A percentile compares a stretch with the other conserved stretches of the same genome.
phyloP scores from a whole-genome alignment of 1,284 basidiomycete genomes.

The Ceratobasidium sp. region DNA sequence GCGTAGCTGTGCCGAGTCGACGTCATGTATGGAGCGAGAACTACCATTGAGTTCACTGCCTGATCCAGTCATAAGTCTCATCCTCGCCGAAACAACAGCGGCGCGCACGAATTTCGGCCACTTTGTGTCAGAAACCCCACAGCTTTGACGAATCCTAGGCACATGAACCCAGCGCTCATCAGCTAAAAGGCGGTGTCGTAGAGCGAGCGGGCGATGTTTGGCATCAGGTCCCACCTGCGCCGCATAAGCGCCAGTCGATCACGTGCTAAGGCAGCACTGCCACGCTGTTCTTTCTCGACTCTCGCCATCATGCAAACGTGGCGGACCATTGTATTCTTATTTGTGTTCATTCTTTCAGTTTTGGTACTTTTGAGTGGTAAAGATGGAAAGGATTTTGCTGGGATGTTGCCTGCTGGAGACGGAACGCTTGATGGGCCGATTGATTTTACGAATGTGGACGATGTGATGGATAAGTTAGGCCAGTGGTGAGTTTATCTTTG shows the following conservation, averaged over 20 bases:
- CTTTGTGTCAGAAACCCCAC: too few species aligned
- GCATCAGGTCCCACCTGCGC: too few species aligned
- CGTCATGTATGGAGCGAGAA: neutral
- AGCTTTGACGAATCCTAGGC: too few species aligned
- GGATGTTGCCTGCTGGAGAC: conserved; percentile 28
- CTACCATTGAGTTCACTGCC: neutral
- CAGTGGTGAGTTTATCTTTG: conserved; percentile 20
- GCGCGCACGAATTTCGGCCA: too few species aligned
- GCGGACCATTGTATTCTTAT: neutral
- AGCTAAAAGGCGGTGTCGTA: too few species aligned
- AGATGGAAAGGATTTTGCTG: conserved; percentile 10
- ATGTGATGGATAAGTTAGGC: conserved; percentile 42
- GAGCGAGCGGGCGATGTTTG: too few species aligned
- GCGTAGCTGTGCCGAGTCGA: neutral
- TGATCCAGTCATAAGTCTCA: neutral
- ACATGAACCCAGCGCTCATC: too few species aligned
- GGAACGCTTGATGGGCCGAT: conserved; percentile 33
- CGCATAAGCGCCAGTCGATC: neutral
- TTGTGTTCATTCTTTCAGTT: neutral
- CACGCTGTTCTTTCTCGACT: neutral
- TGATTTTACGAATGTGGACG: conserved; percentile 42
- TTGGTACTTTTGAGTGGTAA: conserved; percentile 3
- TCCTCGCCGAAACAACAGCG: too few species aligned
- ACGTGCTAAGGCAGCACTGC: neutral
- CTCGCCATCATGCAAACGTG: conserved; percentile 26